Conservation (phyloP, 306 rosid species). For the Quillaja saponaria region DNA sequence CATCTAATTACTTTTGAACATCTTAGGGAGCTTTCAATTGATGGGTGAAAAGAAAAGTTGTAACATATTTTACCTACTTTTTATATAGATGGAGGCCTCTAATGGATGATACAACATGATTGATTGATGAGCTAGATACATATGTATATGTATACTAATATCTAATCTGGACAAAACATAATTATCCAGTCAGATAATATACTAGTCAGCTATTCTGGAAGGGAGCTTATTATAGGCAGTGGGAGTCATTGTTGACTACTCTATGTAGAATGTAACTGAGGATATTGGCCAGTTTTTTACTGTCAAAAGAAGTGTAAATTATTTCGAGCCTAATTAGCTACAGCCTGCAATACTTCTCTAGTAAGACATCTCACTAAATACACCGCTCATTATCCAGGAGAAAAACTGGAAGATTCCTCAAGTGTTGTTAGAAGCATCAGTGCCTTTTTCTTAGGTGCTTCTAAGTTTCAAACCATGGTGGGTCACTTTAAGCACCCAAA, state of each 20-base stretch:
- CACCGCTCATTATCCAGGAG: neutral
- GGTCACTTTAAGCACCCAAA: too few species aligned
- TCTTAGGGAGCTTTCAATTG: neutral
- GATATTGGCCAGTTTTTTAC: too few species aligned
- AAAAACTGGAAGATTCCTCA: neutral
- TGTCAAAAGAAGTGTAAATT: too few species aligned
- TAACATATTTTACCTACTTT: neutral
- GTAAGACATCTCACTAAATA: too few species aligned
- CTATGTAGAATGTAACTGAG: neutral
- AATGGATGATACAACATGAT: too few species aligned
- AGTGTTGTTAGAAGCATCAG: too few species aligned
- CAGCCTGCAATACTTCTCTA: neutral
- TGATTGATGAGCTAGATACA: neutral
- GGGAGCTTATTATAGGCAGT: neutral
- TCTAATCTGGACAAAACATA: neutral
- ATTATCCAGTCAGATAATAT: neutral
- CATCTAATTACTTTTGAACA: neutral
- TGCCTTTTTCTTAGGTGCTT: too few species aligned
- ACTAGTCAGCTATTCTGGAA: neutral
- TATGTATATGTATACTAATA: constrained; percentile 3
- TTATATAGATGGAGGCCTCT: neutral
- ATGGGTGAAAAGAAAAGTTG: neutral
- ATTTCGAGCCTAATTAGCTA: too few species aligned
- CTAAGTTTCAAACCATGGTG: too few species aligned
- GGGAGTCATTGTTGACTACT: too few species aligned